Conservation (phyloP, 2,329 filamentous ascomycete species). For the Penicillium brevicompactum region DNA sequence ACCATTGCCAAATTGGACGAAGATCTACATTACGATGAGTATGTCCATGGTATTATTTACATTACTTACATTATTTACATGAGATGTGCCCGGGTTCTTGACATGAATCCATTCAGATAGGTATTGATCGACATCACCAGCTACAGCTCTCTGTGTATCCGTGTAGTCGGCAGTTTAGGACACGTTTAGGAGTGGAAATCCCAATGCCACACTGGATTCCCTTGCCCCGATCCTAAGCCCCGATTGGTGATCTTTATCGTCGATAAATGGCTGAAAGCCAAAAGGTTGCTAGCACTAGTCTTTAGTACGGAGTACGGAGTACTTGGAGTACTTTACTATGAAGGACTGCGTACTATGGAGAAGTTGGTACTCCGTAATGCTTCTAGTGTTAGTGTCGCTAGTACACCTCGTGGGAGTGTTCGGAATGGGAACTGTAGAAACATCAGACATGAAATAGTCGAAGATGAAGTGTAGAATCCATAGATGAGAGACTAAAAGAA, state of each 20-base stretch:
- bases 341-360: no score
- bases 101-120: not conserved
- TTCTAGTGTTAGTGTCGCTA: no score
- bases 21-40: slow-evolving; percentile 1
- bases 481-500: not conserved
- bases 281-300: not conserved
- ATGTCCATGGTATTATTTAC: not conserved
- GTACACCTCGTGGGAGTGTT: no score
- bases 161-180: slow-evolving; percentile 5
- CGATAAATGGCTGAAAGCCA: slow-evolving; percentile 9
- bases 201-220: not conserved
- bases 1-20: not conserved
- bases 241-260: slow-evolving; percentile 3
- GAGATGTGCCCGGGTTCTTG: no score
- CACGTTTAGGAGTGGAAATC: not conserved
- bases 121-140: not conserved
- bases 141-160: not conserved
- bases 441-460: no score
- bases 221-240: slow-evolving; percentile 5
- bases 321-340: no score
- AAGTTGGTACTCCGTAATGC: no score
- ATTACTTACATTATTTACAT: no score
- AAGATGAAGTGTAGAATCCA: not conserved
- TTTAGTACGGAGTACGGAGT: no score
- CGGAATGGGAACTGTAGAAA: no score